Evolutionary conservation across 164 flowering plant species (phyloP).

Genomic region (Kalanchoe fedtschenkoi): DNA sequence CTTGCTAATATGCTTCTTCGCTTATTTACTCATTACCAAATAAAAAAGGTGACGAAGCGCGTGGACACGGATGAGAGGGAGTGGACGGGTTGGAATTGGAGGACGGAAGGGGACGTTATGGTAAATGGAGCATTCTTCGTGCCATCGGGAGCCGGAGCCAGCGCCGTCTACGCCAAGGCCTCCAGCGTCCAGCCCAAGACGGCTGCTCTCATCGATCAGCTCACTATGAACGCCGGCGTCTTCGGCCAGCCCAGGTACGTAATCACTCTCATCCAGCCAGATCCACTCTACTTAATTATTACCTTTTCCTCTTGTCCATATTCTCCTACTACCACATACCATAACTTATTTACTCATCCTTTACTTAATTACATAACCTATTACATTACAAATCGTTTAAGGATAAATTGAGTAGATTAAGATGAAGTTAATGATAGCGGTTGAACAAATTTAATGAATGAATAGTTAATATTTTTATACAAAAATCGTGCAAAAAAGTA

Average conservation of each 20-base stretch:
- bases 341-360: background rate
- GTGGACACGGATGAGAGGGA: constrained; percentile 54
- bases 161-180: constrained; percentile 39
- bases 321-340: too few species aligned
- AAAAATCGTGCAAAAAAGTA: too few species aligned
- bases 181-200: constrained; percentile 63
- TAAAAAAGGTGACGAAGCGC: constrained; percentile 66
- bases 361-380: background rate
- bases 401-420: too few species aligned
- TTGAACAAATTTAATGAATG: too few species aligned
- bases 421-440: too few species aligned
- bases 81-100: constrained; percentile 80
- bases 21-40: background rate
- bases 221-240: constrained; percentile 68
- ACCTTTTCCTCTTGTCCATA: too few species aligned
- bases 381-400: too few species aligned
- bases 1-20: background rate
- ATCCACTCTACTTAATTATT: background rate
- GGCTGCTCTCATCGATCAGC: constrained; percentile 42
- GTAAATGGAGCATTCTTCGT: constrained; percentile 83
- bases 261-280: background rate
- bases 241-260: constrained; percentile 47
- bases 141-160: constrained; percentile 59
- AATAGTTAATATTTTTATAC: too few species aligned
- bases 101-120: constrained; percentile 75